Conservation (phyloP, 148 eudicot genomes). For the Pouteria glomerata region DNA sequence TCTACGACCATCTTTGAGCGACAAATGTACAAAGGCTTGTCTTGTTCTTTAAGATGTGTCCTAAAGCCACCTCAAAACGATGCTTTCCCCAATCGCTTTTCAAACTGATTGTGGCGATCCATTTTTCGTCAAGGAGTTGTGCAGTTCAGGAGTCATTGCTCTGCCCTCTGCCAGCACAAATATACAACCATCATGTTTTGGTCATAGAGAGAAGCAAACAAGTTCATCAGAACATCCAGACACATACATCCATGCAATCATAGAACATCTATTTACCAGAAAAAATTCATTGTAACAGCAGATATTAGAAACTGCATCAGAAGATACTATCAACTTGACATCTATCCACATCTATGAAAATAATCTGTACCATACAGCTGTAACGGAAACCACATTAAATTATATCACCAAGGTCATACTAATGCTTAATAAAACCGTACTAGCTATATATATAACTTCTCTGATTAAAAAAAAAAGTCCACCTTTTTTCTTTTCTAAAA, state of each 20-base stretch:
- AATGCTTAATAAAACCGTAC: not conserved
- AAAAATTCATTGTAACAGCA: not conserved
- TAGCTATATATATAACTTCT: too few species aligned
- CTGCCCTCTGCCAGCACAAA: slow-evolving; percentile 22
- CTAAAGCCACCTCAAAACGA: slow-evolving; percentile 5
- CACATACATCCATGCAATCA: not conserved
- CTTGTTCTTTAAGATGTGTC: not conserved
- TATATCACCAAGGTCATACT: too few species aligned
- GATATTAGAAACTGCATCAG: not conserved
- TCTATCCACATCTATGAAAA: too few species aligned
- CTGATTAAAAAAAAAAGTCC: not conserved
- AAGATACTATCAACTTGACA: too few species aligned
- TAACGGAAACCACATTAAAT: too few species aligned
- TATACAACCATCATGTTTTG: not conserved
- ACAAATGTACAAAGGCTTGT: slow-evolving; percentile 25
- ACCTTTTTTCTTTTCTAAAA: too few species aligned
- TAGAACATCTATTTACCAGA: not conserved
- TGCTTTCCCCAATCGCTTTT: not conserved
- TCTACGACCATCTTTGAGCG: slow-evolving; percentile 10
- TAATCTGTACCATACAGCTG: too few species aligned
- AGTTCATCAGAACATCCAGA: not conserved
- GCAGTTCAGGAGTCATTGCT: slow-evolving; percentile 14
- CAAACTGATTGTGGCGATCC: slow-evolving; percentile 4
- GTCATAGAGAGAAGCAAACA: not conserved
- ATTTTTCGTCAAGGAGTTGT: not conserved